Percentiles rank a stretch among this genome's conserved stretches.
Evolutionary conservation across 768 basidiomycete species (phyloP).

Genomic region (Podaxis pistillaris): DNA sequence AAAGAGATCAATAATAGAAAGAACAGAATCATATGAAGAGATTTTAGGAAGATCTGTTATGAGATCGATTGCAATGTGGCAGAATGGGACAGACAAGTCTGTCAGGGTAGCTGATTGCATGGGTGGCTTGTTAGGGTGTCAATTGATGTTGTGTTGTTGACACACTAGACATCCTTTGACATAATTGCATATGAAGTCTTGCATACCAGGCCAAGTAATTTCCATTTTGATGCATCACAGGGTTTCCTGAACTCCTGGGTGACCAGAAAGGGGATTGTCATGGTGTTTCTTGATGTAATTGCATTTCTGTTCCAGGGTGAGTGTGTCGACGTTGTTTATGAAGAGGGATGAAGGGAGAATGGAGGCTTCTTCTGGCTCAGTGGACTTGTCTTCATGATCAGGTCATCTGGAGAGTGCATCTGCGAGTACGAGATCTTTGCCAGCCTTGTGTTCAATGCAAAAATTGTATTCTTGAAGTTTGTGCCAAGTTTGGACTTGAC

Average conservation of each 20-base stretch:
- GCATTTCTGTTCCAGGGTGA: neutral
- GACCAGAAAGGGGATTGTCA: neutral
- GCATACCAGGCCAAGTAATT: neutral
- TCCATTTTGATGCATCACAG: too few species aligned
- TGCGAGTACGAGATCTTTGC: constrained; percentile 15
- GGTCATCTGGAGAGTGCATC: constrained; percentile 20
- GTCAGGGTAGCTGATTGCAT: neutral
- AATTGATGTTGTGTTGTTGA: constrained; percentile 17
- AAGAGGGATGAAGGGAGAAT: neutral
- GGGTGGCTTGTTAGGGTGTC: constrained; percentile 11
- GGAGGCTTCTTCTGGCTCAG: constrained; percentile 5
- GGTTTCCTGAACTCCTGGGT: neutral
- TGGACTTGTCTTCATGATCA: constrained; percentile 16
- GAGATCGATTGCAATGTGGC: constrained; percentile 3
- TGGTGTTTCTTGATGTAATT: neutral
- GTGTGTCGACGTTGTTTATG: too few species aligned
- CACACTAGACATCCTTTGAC: constrained; percentile 13
- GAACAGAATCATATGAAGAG: neutral
- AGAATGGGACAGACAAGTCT: neutral
- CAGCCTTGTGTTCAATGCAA: constrained; percentile 29
- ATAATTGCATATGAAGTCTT: neutral
- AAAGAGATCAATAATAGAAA: constrained; percentile 8
- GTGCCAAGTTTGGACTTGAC: constrained; percentile 17
- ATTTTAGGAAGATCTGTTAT: constrained; percentile 1
- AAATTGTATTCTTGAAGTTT: constrained; percentile 28